Evolutionary conservation across 805 yeast species (phyloP), one percentile per base, ranked within the genome.

Genomic region (Kazachstania psychrophila): DNA sequence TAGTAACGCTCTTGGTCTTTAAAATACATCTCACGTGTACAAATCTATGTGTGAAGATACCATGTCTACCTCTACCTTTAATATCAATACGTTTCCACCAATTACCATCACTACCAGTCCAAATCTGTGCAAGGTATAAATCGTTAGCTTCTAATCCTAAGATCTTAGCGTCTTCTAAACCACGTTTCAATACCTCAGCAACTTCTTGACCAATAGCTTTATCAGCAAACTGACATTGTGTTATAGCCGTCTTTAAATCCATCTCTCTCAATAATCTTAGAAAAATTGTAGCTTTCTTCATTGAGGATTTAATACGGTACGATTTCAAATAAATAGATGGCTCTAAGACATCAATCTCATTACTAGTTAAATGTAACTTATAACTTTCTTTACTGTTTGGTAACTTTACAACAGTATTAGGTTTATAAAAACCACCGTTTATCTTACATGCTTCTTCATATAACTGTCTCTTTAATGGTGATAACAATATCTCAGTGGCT

Each of bases 51-150:
- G 69, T 71, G 34, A 82, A 71, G 39, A 83, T 62, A 56, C 97
- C 97, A 15, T 73, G 69, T 60, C 95, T 75, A 45, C 96, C 96
- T 65, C 97, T 77, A 45, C 92, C 95, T 65, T 86, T 87, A 55
- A 72, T 69, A 49, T 89, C 96, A 8, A 77, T 60, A 57, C 92
- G 72, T 58, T 75, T 79, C 20, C 55, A 51, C 78, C 81, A 76
- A 35, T 62, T 53, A 15, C 95, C 95, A 59, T 89, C 97, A 39
- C 87, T 77, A 28, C 96, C 96, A 19, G 77, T 77, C 96, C 96
- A 89, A 41, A 87, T 75, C 52, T 83, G 83, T 30, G 79, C 74
- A 39, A 89, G 72, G 50, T 79, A 84, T 29, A 87, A 58, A 26
- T 72, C 72, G 41, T 79, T 72, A 17, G 75, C 71, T 42, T 77